Conservation (phyloP, 768 basidiomycete species). For the Cyclocybe aegerita region DNA sequence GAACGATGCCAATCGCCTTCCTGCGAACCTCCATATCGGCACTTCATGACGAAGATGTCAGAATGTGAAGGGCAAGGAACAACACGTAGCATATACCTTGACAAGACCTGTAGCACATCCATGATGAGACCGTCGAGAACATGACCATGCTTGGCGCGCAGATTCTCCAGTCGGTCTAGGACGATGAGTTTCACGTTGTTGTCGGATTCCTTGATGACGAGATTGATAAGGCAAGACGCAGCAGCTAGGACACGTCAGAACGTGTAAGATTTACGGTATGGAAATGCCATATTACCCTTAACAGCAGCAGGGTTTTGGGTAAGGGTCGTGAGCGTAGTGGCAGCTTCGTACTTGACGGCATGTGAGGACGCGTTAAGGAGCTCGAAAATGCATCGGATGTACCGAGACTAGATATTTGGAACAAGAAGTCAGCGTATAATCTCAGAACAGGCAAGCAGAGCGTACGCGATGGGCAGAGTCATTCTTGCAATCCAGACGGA, state of each 20-base stretch:
- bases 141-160: slow-evolving; percentile 83
- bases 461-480: slow-evolving; percentile 83
- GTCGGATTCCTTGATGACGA: slow-evolving; percentile 94
- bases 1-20: slow-evolving; percentile 85
- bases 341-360: slow-evolving; percentile 97
- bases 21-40: slow-evolving; percentile 96
- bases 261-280: not conserved
- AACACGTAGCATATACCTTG: slow-evolving; percentile 46
- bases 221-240: slow-evolving; percentile 82
- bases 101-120: slow-evolving; percentile 91
- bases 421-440: slow-evolving; percentile 6
- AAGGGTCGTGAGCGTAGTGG: slow-evolving; percentile 88
- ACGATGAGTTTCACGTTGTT: slow-evolving; percentile 99
- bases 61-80: not conserved
- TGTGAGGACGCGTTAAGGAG: slow-evolving; percentile 86
- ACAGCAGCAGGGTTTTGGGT: slow-evolving; percentile 96
- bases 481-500: slow-evolving; percentile 82
- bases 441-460: slow-evolving; percentile 5
- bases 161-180: slow-evolving; percentile 81
- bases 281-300: slow-evolving; percentile 59
- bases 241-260: slow-evolving; percentile 55
- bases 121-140: slow-evolving; percentile 90
- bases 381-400: slow-evolving; percentile 93
- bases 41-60: slow-evolving; percentile 34
- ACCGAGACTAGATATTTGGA: slow-evolving; percentile 61